Base-by-base conservation (phyloP, 2,329 filamentous ascomycete genomes). In the Stenocarpella maydis region DNA sequence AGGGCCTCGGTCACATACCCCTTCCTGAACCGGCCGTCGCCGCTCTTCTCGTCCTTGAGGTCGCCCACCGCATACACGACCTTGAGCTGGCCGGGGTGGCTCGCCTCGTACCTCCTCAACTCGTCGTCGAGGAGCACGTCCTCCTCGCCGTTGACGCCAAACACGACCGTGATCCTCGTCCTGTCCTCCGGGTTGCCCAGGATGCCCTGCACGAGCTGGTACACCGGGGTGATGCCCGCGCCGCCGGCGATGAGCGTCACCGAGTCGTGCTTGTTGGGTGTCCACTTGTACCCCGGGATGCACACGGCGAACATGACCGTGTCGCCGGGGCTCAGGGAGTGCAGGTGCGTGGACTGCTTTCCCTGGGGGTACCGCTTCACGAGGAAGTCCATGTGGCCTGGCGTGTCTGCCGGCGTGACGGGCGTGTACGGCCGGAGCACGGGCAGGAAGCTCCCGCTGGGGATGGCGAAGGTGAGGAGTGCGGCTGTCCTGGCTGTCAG, bases 141-240 rank as follows among this genome's bases (percentile, higher is more conserved):
- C 45, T 83, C 79, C 67, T 91, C 88, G 0, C 83, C 85, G 72
- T 92, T 91, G 69, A 88, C 89, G 41, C 90, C 91, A 74, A 89
- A 91, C 0, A 93, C 81, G 0, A 93, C 83, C 0, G 87, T 88
- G 52, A 93, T 82, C 65, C 83, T 84, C 1, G 91, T 93, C 69
- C 81, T 82, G 73, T 93, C 91, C 1, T 83, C 78, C 0, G 88
- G 84, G 74, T 92, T 87, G 53, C 81, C 78, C n/a, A 91, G 80
- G 68, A 92, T 90, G 2, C 87, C 87, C 60, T 84, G 86, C 2
- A 86, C 82, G 2, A 92, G 84, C 76, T 91, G 89, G 76, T 88
- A 92, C 72, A 91, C 85, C 0, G 91, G 91, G 0, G 91, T 93
- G 72, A 94, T 92, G 21, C 91, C 91, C 0, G 90, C 90, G 15